A percentile compares a stretch with the other conserved stretches of the same genome.
These are phyloP conservation scores for Pichia sp. DNA, from an alignment of 1,139 yeast genomes.

Conservation along the genomic window DNA sequence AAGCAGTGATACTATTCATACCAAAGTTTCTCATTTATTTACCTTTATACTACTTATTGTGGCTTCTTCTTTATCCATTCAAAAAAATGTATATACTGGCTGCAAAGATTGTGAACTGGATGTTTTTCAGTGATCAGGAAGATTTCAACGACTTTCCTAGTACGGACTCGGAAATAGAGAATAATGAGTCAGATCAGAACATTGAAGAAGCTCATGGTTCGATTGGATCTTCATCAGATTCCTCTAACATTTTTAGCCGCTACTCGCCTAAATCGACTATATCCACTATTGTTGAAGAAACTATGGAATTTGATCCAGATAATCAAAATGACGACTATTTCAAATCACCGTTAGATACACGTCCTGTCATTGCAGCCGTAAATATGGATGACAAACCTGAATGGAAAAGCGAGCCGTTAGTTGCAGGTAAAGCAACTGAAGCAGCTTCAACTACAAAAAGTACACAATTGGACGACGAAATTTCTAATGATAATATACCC, in stretches of 20 bases:
- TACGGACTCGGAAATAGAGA: neutral
- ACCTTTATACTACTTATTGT: constrained; percentile 41
- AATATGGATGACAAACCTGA: neutral
- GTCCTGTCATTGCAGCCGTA: constrained; percentile 4
- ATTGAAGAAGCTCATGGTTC: neutral
- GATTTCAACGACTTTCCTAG: neutral
- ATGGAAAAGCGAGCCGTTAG: too few relatives aligned
- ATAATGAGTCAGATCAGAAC: neutral
- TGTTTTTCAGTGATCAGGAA: neutral
- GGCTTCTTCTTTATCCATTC: constrained; percentile 43
- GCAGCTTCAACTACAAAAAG: neutral
- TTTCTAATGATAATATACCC: neutral
- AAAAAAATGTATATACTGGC: constrained; percentile 23
- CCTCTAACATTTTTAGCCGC: neutral
- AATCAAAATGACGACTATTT: constrained; percentile 33
- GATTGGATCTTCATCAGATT: neutral
- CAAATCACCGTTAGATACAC: constrained; percentile 45
- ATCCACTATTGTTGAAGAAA: constrained; percentile 28
- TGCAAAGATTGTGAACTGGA: neutral
- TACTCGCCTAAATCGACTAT: constrained; percentile 12
- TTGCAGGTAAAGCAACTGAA: neutral
- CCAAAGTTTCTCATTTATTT: constrained; percentile 38
- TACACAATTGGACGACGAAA: neutral
- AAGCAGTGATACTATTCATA: constrained; percentile 31
- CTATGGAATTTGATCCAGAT: constrained; percentile 34